Conservation (phyloP, 306 rosid species). For the Cercis canadensis region DNA sequence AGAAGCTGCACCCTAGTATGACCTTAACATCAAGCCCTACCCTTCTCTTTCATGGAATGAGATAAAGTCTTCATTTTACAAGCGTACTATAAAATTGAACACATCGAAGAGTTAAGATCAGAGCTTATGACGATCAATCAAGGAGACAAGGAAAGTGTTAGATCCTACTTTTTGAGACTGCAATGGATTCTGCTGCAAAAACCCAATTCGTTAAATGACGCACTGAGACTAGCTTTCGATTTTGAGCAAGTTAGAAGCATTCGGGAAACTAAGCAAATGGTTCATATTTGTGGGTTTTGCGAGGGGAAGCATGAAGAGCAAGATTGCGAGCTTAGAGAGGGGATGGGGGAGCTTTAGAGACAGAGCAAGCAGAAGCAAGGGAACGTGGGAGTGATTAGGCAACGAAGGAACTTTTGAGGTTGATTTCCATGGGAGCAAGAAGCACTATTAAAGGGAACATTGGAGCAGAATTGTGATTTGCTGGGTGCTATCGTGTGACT, state of each 20-base stretch:
- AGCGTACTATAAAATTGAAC: conserved; percentile 50
- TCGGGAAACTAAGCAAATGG: conserved; percentile 28
- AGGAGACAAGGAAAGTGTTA: conserved; percentile 50
- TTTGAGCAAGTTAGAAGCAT: conserved; percentile 50
- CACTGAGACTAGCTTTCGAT: conserved; percentile 60
- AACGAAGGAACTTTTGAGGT: conserved; percentile 27
- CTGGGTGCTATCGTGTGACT: too few species aligned
- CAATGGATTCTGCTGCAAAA: conserved; percentile 62
- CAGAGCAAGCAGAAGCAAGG: conserved; percentile 32
- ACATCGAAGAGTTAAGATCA: conserved; percentile 44
- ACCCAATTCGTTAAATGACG: conserved; percentile 61
- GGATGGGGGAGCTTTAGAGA: conserved; percentile 55
- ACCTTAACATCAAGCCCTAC: conserved; percentile 71
- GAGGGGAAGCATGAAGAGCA: conserved; percentile 56
- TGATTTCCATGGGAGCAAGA: conserved; percentile 24
- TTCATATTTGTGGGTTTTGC: conserved; percentile 56
- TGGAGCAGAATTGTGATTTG: too few species aligned
- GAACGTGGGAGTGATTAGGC: background rate
- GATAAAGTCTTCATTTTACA: conserved; percentile 56
- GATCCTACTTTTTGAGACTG: conserved; percentile 62
- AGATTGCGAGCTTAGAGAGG: conserved; percentile 50
- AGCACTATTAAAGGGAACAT: conserved; percentile 2
- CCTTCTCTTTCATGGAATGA: conserved; percentile 63
- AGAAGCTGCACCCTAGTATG: conserved; percentile 74
- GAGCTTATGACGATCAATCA: conserved; percentile 59